Evolutionary conservation across 139 green algal species (phyloP).

Genomic region (Axilococcus clingmanii): DNA sequence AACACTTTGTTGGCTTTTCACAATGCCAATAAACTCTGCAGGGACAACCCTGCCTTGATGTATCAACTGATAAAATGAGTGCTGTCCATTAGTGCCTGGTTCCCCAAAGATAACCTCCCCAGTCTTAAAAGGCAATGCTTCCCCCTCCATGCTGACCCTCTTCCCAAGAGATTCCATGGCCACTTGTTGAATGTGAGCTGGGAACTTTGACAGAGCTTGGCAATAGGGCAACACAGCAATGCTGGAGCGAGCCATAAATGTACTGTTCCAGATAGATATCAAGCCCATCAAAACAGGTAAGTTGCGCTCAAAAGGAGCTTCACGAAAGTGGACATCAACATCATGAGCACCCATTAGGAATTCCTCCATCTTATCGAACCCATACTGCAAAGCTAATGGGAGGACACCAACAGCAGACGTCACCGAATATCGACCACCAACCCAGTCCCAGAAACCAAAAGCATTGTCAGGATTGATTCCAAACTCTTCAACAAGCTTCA

Average conservation of each 20-base stretch:
- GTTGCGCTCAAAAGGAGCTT: slow-evolving; percentile 85
- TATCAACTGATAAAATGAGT: slow-evolving; percentile 97
- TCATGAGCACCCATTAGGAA: slow-evolving; percentile 83
- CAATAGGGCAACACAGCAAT: slow-evolving; percentile 96
- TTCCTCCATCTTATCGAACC: slow-evolving; percentile 54
- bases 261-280: slow-evolving; percentile 89
- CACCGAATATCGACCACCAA: slow-evolving; percentile 94
- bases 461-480: slow-evolving; percentile 96
- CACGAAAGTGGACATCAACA: slow-evolving; percentile 89
- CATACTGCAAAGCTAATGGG: slow-evolving; percentile 95
- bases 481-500: slow-evolving; percentile 98
- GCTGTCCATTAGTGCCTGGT: slow-evolving; percentile 98
- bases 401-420: slow-evolving; percentile 92
- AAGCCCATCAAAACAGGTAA: slow-evolving; percentile 93
- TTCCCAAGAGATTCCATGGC: slow-evolving; percentile 99
- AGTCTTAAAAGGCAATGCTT: slow-evolving; percentile 74
- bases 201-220: slow-evolving; percentile 93
- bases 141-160: slow-evolving; percentile 85
- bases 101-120: slow-evolving; percentile 98
- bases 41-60: slow-evolving; percentile 74
- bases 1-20: slow-evolving; percentile 89
- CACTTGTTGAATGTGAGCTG: slow-evolving; percentile 97
- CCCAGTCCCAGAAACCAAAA: slow-evolving; percentile 99
- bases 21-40: slow-evolving; percentile 97
- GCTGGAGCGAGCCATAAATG: slow-evolving; percentile 85